A percentile compares a stretch with the other conserved stretches of the same genome.
These are phyloP conservation scores for Mrakia blollopis DNA, from an alignment of 768 basidiomycete species.

Conservation along the genomic window DNA sequence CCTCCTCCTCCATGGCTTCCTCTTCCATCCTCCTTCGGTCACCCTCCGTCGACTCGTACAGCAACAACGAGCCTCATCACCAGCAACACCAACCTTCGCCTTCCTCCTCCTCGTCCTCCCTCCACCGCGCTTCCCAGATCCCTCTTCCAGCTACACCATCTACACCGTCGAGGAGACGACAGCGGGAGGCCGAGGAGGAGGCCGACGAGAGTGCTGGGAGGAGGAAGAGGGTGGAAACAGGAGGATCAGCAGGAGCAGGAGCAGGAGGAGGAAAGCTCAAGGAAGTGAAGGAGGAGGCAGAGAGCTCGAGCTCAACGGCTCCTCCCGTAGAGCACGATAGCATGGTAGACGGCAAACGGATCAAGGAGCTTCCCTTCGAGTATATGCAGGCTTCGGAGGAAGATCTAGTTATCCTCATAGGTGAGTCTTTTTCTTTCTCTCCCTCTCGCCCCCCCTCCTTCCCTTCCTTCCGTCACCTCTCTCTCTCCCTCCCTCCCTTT, in stretches of 20 bases:
- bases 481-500: constrained; percentile 28
- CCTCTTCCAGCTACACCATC: constrained; percentile 8
- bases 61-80: not conserved
- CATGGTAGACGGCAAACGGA: not conserved
- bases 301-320: not conserved
- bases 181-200: constrained; percentile 2
- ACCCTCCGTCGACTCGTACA: not conserved
- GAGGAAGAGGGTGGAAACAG: not conserved
- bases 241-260: not conserved
- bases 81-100: not conserved
- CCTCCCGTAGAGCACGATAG: not conserved
- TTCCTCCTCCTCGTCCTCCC: not conserved
- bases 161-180: not conserved
- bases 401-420: constrained; percentile 78
- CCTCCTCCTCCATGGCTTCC: not conserved
- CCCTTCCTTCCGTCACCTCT: constrained; percentile 27
- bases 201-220: not conserved
- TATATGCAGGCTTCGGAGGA: constrained; percentile 65
- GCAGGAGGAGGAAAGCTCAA: not conserved
- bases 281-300: constrained; percentile 2
- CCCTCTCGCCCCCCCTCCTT: not conserved
- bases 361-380: constrained; percentile 28
- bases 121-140: not conserved
- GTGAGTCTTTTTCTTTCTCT: constrained; percentile 48
- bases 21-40: not conserved